Evolutionary conservation across 1,284 basidiomycete genomes (phyloP).

Genomic region (Leccinum angustisporum): DNA sequence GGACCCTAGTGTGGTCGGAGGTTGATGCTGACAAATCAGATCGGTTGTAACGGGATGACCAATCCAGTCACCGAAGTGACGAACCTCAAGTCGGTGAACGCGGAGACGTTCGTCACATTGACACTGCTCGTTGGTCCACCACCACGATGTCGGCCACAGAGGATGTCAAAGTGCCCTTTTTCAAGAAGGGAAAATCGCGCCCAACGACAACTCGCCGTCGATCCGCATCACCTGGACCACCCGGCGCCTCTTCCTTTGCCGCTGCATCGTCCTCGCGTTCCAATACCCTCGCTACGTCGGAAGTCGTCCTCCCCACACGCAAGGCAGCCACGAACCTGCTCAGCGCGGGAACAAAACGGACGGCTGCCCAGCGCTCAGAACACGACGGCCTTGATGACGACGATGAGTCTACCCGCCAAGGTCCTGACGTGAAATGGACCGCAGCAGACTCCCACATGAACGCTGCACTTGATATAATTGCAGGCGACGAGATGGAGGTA

Average conservation of each 20-base stretch:
- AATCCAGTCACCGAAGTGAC: conserved; percentile 9
- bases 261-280: conserved; percentile 38
- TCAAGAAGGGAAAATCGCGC: conserved; percentile 81
- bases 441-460: conserved; percentile 66
- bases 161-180: conserved; percentile 69
- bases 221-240: conserved; percentile 42
- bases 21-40: conserved; percentile 12
- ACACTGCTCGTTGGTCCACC: not conserved
- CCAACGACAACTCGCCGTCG: conserved; percentile 74
- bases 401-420: conserved; percentile 51
- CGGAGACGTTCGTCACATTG: not conserved
- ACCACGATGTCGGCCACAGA: conserved; percentile 43
- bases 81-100: not conserved
- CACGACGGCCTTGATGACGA: conserved; percentile 40
- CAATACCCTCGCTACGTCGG: conserved; percentile 40
- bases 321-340: conserved; percentile 70
- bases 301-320: conserved; percentile 74
- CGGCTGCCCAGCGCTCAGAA: conserved; percentile 54
- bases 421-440: conserved; percentile 80
- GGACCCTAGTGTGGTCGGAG: not conserved
- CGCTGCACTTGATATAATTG: conserved; percentile 69
- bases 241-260: conserved; percentile 16
- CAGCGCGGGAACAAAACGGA: conserved; percentile 84
- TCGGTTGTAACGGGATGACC: conserved; percentile 17
- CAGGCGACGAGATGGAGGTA: conserved; percentile 77